Base-by-base conservation (phyloP, 192 early-diverging fungal species). In the Coemansia sp. region DNA sequence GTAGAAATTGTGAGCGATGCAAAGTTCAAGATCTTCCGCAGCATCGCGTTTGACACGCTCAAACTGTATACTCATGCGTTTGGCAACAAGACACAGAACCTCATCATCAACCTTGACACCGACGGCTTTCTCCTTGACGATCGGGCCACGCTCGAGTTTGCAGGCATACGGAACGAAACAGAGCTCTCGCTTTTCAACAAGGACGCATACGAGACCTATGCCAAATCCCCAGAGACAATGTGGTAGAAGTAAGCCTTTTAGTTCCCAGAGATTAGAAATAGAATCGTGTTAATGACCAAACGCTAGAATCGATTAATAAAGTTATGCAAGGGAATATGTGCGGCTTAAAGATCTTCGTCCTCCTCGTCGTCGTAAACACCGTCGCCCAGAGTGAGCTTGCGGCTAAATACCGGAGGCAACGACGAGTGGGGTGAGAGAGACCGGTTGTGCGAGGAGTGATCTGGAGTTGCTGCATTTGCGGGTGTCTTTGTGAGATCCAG, bases 31-130 rank as follows among this genome's bases (percentile, higher is more conserved):
- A 46, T 67, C 1, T 81, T 64, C 41, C 68, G 68, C 58, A 68
- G 12, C 9, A 46, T 67, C 20, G 29, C 56, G n/a, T 66, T 58
- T 11, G 60, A 74, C 40, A 75, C 73, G 29, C 70, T 81, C n/a
- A 81, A 81, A 51, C 67, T 81, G 35, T 75, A 74, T 22, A 71
- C 78, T 7, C 78, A 74, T 2, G 73, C 78, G 14, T 75, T 81
- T 63, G 69, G 73, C 8, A 51, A 81, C 65, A 81, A 93, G 87
- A 89, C 93, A 15, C 86, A 87, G 73, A 93, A 94, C 72, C 82
- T 96, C 49, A 90, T 93, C 45, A 94, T 96, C 73, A 96, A 96
- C 68, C 69, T 92, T 45, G 93, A 93, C 27, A 82, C 94, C 54
- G 78, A 85, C 3, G 85, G 81, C 62, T 84, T 94, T 62, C 77